These are phyloP conservation scores for Filobasidium uniguttulatum DNA, from an alignment of 1,284 basidiomycete species.

Conservation along the genomic window DNA sequence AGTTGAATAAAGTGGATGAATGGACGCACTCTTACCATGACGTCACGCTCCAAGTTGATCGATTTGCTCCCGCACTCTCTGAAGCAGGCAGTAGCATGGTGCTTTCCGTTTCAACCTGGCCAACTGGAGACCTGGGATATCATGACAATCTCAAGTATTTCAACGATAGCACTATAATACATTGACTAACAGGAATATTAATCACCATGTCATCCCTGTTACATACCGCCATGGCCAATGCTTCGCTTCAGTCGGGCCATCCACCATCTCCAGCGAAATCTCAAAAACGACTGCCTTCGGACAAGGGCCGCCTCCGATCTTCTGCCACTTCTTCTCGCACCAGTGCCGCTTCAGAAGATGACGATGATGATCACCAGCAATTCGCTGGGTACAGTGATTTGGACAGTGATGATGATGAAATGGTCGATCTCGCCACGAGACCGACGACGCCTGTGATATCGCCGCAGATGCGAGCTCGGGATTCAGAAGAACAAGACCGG, in stretches of 20 bases:
- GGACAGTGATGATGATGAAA: slow-evolving; percentile 39
- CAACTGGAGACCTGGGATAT: no score
- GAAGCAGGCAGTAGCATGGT: no score
- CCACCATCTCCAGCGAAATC: slow-evolving; percentile 21
- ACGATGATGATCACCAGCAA: slow-evolving; percentile 33
- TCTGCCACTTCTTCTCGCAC: slow-evolving; percentile 19
- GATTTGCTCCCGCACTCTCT: no score
- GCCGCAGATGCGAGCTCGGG: slow-evolving; percentile 21
- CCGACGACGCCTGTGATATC: slow-evolving; percentile 28
- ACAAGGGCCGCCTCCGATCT: slow-evolving; percentile 14
- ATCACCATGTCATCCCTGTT: slow-evolving; percentile 29
- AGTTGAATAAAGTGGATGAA: no score
- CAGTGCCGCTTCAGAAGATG: slow-evolving; percentile 26
- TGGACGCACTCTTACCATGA: no score
- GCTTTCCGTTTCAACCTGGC: no score
- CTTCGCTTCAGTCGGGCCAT: slow-evolving; percentile 32
- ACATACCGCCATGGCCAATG: slow-evolving; percentile 35
- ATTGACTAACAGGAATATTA: no score
- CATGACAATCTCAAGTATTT: no score
- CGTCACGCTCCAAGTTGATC: no score
- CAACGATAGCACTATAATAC: no score
- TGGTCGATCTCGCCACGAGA: slow-evolving; percentile 30
- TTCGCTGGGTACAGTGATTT: slow-evolving; percentile 21
- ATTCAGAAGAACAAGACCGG: background rate
- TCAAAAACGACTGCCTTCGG: slow-evolving; percentile 12